These are phyloP conservation scores for Xylogone sp. DNA, from an alignment of 2,329 filamentous ascomycete species.

Conservation along the genomic window DNA sequence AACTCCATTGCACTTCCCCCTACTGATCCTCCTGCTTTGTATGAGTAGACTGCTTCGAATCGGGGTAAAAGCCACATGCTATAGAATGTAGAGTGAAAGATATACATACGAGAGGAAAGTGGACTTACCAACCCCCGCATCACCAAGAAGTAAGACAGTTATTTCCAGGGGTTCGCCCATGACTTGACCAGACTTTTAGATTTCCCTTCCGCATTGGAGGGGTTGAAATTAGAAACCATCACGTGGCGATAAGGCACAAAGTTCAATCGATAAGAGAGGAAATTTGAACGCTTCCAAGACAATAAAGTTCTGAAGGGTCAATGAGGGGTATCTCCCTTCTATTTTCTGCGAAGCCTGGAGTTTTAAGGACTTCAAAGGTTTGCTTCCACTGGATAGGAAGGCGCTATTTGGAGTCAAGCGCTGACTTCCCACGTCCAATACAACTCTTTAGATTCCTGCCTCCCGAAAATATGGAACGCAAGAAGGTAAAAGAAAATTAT, in stretches of 20 bases:
- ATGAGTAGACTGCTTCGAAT: neutral
- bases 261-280: neutral
- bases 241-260: constrained; percentile 17
- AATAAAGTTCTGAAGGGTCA: neutral
- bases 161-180: constrained; percentile 38
- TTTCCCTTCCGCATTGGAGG: too few species aligned
- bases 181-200: constrained; percentile 3
- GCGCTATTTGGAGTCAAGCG: neutral
- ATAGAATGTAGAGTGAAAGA: neutral
- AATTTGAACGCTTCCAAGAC: neutral
- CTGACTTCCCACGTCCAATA: neutral
- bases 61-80: neutral
- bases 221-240: constrained; percentile 10
- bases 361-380: neutral
- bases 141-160: constrained; percentile 55
- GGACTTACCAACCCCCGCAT: constrained; percentile 56
- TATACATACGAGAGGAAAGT: constrained; percentile 56
- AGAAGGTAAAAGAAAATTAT: constrained; percentile 44
- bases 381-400: neutral
- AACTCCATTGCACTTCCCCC: constrained; percentile 34
- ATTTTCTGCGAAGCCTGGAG: neutral
- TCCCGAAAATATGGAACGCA: constrained; percentile 12
- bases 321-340: neutral
- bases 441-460: neutral
- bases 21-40: constrained; percentile 47